Evolutionary conservation across 495 filamentous ascomycete species (phyloP), one percentile per base, ranked within the genome.

Genomic region (Trichoderma virens): DNA sequence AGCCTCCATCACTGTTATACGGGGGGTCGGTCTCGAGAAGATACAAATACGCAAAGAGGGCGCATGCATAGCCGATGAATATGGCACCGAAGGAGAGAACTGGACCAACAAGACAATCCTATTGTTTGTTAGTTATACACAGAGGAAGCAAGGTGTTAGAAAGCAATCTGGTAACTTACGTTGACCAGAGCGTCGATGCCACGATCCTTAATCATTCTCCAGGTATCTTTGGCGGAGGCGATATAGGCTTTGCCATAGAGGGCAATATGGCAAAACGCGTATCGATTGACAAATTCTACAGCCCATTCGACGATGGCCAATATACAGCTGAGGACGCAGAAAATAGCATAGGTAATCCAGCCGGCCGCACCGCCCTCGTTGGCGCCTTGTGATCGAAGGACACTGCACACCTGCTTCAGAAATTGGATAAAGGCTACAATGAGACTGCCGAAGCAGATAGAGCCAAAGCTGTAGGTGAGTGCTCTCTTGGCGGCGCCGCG

Each of bases 251-350:
- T 93, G 28, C 93, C 93, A 70, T 97, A 96, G 1, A 97, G 79
- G 0, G 93, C 92, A 70, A 98, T 96, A 73, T 96, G 88, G 23
- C 86, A 90, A 75, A 96, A 97, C 0, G 91, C 92, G 68, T 96
- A 97, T 68, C 90, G 75, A 69, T 89, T 90, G 70, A 91, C 75
- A 73, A 87, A 91, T 64, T 90, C 82, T 5, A 93, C 86, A 0
- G 88, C 86, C 91, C 93, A 96, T 66, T 96, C 86, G 1, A 96
- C 79, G 62, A 96, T 68, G 13, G 83, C 79, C 63, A 96, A 89
- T 64, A 96, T 69, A 72, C 89, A 95, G 2, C 84, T 82, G 2
- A 95, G 74, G 61, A 90, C 65, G 74, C 91, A 93, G 68, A 88
- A 88, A 28, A 86, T 66, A 38, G 27, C 61, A 28, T 62, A 62